Base-by-base conservation (phyloP, 305 asterid genomes). In the Andrographis paniculata region DNA sequence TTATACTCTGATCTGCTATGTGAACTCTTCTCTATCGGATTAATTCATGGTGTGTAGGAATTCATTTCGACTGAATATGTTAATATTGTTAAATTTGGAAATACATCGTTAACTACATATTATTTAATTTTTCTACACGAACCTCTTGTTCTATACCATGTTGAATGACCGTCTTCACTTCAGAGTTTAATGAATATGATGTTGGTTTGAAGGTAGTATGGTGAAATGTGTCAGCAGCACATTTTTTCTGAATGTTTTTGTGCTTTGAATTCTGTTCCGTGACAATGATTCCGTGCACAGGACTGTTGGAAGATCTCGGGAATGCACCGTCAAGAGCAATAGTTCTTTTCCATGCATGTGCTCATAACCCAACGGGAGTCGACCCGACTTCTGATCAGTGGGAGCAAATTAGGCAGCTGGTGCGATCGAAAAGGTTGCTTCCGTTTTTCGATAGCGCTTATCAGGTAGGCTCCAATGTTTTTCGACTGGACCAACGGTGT, bases 391-490 rank as follows among this genome's bases (percentile, higher is more conserved):
- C 71, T 47, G 79, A 72, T 57, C 89, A 84, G 55, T 84, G 95
- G 95, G 84, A 76, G 69, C 63, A 78, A 50, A 78, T 84, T 59
- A 75, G 93, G 66, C 63, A 68, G 49, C 61, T 84, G 72, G 72
- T 84, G 74, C 71, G 93, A 71, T 78, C 80, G 23, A 80, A 70
- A 59, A 76, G 43, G 48, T 58, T 84, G 62, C 58, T 84, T 18
- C 95, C 95, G 20, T 84, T 81, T 75, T 81, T 84, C 42, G 95
- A 84, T 66, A 84, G 93, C 59, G 95, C 95, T 22, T 84, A 84
- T 51, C 95, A 84, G 84, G 95, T 84, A 43, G 49, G 59, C 23
- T 14, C 52, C 13, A 33, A 41, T 56, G 12, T 22, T 45, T 3
- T 56, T 33, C 13, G 14, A 23, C 14, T 47, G 33, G 33, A 52